Percentiles rank a stretch among this genome's conserved stretches.
These are phyloP conservation scores for Berkeleyomyces rouxiae DNA, from an alignment of 2,329 filamentous ascomycete species.

Conservation along the genomic window DNA sequence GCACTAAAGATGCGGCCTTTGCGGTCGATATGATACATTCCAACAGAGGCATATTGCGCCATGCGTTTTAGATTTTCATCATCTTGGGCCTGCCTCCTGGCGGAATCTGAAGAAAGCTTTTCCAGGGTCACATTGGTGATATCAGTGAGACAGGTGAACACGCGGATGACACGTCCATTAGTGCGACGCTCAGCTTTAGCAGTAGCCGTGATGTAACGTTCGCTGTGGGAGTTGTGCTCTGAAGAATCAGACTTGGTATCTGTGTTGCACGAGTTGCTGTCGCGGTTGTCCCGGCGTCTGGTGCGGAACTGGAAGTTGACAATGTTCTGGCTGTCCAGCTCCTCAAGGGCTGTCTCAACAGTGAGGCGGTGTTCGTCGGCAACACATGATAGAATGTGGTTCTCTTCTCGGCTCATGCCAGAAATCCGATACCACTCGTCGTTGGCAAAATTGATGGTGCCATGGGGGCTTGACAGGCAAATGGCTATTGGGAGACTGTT, in stretches of 20 bases:
- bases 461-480: conserved; percentile 49
- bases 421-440: conserved; percentile 44
- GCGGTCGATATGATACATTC: conserved; percentile 38
- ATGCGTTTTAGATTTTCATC: conserved; percentile 37
- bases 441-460: conserved; percentile 54
- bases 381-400: conserved; percentile 27
- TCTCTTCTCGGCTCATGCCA: conserved; percentile 22
- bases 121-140: conserved; percentile 26
- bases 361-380: conserved; percentile 29
- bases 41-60: conserved; percentile 36
- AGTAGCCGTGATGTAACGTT: conserved; percentile 30
- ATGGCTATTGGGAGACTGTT: conserved; percentile 61
- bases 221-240: conserved; percentile 5
- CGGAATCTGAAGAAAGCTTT: conserved; percentile 32
- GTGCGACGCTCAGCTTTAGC: conserved; percentile 29
- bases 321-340: conserved; percentile 21
- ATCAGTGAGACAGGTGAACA: conserved; percentile 34
- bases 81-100: conserved; percentile 32
- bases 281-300: conserved; percentile 8
- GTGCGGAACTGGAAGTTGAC: conserved; percentile 33
- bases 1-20: conserved; percentile 32
- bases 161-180: conserved; percentile 28
- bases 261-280: neutral
- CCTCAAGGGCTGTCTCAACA: conserved; percentile 18
- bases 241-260: conserved; percentile 13